Evolutionary conservation across 2,329 filamentous ascomycete species (phyloP).

Genomic region (Fusarium avenaceum): DNA sequence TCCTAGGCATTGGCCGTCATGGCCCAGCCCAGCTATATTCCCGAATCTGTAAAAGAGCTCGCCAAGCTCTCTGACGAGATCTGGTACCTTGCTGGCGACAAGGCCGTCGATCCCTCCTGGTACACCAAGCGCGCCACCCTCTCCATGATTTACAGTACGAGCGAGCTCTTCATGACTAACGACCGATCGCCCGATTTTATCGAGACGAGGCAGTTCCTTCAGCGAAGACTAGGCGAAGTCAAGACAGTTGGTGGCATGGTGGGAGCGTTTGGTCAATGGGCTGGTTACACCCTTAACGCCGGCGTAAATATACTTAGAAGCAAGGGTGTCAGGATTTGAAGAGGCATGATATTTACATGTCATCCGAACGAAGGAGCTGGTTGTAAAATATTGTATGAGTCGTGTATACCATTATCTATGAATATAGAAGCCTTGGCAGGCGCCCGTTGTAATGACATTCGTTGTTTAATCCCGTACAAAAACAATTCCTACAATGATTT

Average conservation of each 20-base stretch:
- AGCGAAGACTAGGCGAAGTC: constrained; percentile 79
- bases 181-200: constrained; percentile 79
- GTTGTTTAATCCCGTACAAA: constrained; percentile 18
- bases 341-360: neutral
- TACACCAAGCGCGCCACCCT: constrained; percentile 75
- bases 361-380: neutral
- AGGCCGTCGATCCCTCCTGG: constrained; percentile 86
- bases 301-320: constrained; percentile 87
- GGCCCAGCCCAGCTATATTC: constrained; percentile 84
- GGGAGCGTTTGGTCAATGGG: constrained; percentile 78
- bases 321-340: constrained; percentile 84
- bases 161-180: constrained; percentile 94
- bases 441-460: constrained; percentile 28
- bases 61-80: constrained; percentile 91
- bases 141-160: constrained; percentile 73
- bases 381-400: constrained; percentile 49
- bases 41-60: constrained; percentile 82
- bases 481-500: constrained; percentile 15
- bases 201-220: constrained; percentile 85
- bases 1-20: constrained; percentile 87
- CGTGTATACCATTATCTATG: constrained; percentile 39
- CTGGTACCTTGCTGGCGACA: constrained; percentile 86
- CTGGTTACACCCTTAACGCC: constrained; percentile 83
- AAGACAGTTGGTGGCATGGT: constrained; percentile 72
- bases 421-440: constrained; percentile 34